Base-by-base conservation (phyloP, 1,139 yeast genomes). In the Protomyces arabidopsidicola region DNA sequence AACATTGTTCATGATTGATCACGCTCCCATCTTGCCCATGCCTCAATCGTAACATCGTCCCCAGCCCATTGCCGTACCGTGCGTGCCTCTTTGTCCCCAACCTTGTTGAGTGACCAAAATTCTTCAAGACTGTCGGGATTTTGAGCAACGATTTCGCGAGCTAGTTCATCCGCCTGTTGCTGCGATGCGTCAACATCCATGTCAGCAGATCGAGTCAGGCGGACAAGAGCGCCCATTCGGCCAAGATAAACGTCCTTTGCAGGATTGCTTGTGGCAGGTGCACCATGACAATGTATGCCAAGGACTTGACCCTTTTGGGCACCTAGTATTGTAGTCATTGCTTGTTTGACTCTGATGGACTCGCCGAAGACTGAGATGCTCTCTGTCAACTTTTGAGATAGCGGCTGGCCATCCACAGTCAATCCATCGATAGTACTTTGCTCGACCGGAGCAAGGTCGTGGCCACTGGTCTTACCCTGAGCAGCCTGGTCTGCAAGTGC, bases 111-210 rank as follows among this genome's bases (percentile, higher is more conserved):
- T 6, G 48, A 16, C 58, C 60, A 55, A 18, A 63, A 45, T 31
- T 63, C 65, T 35, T 58, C 56, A n/a, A 59, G 42, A 22, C 55
- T 35, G n/a, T 58, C 63, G 5, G 65, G 65, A 24, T 53, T 59
- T 12, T 59, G 64, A n/a, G 64, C 65, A 3, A 63, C 65, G 5
- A 63, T 52, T 34, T 63, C 65, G 16, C 63, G 48, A 22, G 65
- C 65, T 3, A 63, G 36, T 22, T 58, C 56, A 35, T 58, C 50
- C 1, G 64, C 60, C 20, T 53, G 53, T 20, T 31, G 34, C 14
- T 35, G 36, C 8, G 18, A 16, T 6, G 16, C 16, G 10, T 16
- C 20, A 14, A 3, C 18, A 12, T 18, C 31, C n/a, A 16, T 27
- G 12, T 16, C n/a, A 3, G 45, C 39, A 6, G 22, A 45, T 2